phyloP scores from a whole-genome alignment of 306 rosid species.

The Betula pendula region DNA sequence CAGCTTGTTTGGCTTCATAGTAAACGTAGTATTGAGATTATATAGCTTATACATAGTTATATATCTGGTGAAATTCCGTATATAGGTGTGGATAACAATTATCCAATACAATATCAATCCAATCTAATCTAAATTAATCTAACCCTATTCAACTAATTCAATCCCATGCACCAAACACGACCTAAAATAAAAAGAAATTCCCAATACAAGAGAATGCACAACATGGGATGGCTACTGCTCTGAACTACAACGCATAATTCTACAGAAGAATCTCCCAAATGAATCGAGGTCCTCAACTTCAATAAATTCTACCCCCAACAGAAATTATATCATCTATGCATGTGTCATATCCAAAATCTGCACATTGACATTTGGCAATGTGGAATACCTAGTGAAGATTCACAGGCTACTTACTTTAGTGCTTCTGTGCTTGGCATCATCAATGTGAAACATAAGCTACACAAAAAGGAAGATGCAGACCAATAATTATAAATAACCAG shows the following conservation, averaged over 20 bases:
- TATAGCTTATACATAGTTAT: background rate
- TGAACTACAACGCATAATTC: background rate
- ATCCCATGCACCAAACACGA: background rate
- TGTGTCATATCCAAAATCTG: background rate
- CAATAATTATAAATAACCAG: slow-evolving; percentile 19
- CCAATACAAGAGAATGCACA: background rate
- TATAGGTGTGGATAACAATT: background rate
- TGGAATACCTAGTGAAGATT: background rate
- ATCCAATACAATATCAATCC: background rate
- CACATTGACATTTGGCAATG: background rate
- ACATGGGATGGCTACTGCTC: background rate
- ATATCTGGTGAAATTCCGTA: background rate
- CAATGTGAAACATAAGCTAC: slow-evolving; percentile 89
- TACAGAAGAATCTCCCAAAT: background rate
- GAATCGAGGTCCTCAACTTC: background rate
- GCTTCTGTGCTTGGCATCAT: slow-evolving; percentile 52
- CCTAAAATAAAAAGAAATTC: background rate
- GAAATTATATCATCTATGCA: too few relatives aligned
- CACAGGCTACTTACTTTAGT: slow-evolving; percentile 8
- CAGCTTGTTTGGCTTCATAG: too few relatives aligned
- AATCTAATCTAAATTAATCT: background rate
- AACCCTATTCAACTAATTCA: background rate
- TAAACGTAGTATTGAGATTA: background rate
- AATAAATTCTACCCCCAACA: background rate
- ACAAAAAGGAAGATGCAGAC: slow-evolving; percentile 16